Percentiles rank a stretch among this genome's conserved stretches.
phyloP scores from a whole-genome alignment of 352 stramenopile species.

The Globisporangium irregulare region DNA sequence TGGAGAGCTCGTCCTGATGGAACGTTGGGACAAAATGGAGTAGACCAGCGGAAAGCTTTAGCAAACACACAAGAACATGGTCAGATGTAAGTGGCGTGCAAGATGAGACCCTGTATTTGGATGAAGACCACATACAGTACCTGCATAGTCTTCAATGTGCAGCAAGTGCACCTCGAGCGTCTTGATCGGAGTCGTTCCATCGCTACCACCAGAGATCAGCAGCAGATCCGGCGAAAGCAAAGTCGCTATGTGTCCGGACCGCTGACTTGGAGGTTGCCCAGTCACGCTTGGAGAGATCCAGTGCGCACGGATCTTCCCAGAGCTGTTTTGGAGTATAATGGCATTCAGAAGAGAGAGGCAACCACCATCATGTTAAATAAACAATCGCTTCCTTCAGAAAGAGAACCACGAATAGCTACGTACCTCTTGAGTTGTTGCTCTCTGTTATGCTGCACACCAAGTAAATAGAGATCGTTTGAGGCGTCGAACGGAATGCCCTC shows the following conservation, averaged over 20 bases:
- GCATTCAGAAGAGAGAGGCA: neutral
- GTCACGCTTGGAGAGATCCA: conserved; percentile 37
- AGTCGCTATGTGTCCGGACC: conserved; percentile 47
- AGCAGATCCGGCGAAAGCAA: conserved; percentile 40
- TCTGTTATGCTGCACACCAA: conserved; percentile 5
- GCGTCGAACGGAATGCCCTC: conserved; percentile 67
- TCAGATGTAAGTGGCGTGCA: neutral
- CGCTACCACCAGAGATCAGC: conserved; percentile 61
- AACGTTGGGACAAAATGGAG: conserved; percentile 20
- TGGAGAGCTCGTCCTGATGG: conserved; percentile 55
- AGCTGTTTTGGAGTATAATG: conserved; percentile 6
- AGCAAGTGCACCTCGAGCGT: conserved; percentile 39
- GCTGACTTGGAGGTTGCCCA: conserved; percentile 34
- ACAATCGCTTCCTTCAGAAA: neutral
- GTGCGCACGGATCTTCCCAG: conserved; percentile 24
- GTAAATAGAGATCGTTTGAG: conserved; percentile 66
- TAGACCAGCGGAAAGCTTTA: conserved; percentile 57
- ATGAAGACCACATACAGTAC: conserved; percentile 11
- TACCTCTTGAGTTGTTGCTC: neutral
- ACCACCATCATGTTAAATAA: neutral
- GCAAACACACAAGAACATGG: conserved; percentile 7
- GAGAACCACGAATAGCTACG: neutral
- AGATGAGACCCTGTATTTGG: too few species aligned
- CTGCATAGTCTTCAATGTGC: conserved; percentile 32
- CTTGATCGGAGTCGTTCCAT: conserved; percentile 50